phyloP scores from a whole-genome alignment of 2,329 filamentous ascomycete species.

The Scedosporium minutisporum region DNA sequence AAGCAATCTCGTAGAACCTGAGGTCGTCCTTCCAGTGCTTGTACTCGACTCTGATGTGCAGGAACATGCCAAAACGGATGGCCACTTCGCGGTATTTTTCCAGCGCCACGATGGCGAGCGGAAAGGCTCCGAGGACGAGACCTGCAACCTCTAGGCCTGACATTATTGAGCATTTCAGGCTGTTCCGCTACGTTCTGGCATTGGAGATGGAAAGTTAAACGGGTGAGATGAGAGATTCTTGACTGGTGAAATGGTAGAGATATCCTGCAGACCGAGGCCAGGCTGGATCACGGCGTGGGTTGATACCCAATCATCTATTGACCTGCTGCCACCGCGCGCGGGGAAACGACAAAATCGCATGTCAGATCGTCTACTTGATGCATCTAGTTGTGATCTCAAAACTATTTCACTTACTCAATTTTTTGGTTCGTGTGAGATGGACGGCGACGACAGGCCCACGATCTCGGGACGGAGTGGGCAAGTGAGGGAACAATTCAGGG shows the following conservation, averaged over 20 bases:
- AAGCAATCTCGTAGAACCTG: constrained; percentile 8
- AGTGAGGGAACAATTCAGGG: neutral
- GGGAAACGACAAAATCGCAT: neutral
- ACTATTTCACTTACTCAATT: neutral
- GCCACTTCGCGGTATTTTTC: constrained; percentile 10
- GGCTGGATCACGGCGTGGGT: too few relatives aligned
- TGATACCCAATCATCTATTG: neutral
- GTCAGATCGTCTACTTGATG: too few relatives aligned
- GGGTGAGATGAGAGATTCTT: too few relatives aligned
- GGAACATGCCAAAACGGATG: constrained; percentile 3
- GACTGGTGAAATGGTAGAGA: too few relatives aligned
- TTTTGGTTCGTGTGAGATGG: neutral
- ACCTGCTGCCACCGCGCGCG: neutral
- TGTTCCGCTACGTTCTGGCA: too few relatives aligned
- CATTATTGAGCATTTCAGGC: neutral
- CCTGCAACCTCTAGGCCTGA: constrained; percentile 12
- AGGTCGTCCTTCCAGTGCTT: constrained; percentile 18
- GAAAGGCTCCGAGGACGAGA: constrained; percentile 11
- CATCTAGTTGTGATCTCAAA: too few relatives aligned
- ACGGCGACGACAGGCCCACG: neutral
- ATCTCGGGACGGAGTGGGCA: neutral
- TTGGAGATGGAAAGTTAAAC: too few relatives aligned
- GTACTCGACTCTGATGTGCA: constrained; percentile 7
- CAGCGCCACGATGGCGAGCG: constrained; percentile 8
- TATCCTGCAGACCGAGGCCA: too few relatives aligned